Base-by-base conservation (phyloP, 352 stramenopile species). In the Phytophthora colocasiae region DNA sequence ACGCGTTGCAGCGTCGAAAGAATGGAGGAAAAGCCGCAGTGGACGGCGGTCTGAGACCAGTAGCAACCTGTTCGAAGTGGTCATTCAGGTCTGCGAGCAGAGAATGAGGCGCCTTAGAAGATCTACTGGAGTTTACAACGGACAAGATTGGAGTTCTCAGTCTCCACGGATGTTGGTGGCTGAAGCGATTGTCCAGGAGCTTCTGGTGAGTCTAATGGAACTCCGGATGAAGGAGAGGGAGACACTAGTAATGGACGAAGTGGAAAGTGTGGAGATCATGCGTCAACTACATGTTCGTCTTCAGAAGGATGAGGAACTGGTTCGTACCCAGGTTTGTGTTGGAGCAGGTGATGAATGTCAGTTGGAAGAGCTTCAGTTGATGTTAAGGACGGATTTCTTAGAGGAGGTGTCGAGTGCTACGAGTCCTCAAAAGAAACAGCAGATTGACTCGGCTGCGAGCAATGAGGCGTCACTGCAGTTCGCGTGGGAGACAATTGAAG, bases 381-480 rank as follows among this genome's bases (percentile, higher is more conserved):
- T 87, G 56, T 49, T 91, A 41, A 64, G 77, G 5, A 71, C 69
- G 0, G 80, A 87, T 40, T 85, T 91, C 29, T 59, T 91, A 22
- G 66, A 86, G n/a, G 71, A 89, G 46, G 64, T 81, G 3, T 48
- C 53, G 7, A 57, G 75, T 26, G 58, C 47, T 9, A 53, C 60
- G 34, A 73, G 68, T 61, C 62, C 71, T 12, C 62, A 79, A 54
- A 71, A 71, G 43, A 65, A 64, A 6, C 61, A 73, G 24, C 66
- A 73, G 39, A 4, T 9, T 0, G 64, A 77, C 32, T 66, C 64
- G n/a, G 66, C 73, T 26, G 64, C 77, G 8, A 71, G 72, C 47
- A 81, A 80, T 15, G 83, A 91, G 19, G 75, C 83, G 0, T 91
- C 83, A 17, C 56, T 91, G n/a, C 83, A 91, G 58, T 91, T 91